These are phyloP conservation scores for Trichoderma afroharzianum DNA, from an alignment of 2,329 filamentous ascomycete genomes.

Conservation along the genomic window DNA sequence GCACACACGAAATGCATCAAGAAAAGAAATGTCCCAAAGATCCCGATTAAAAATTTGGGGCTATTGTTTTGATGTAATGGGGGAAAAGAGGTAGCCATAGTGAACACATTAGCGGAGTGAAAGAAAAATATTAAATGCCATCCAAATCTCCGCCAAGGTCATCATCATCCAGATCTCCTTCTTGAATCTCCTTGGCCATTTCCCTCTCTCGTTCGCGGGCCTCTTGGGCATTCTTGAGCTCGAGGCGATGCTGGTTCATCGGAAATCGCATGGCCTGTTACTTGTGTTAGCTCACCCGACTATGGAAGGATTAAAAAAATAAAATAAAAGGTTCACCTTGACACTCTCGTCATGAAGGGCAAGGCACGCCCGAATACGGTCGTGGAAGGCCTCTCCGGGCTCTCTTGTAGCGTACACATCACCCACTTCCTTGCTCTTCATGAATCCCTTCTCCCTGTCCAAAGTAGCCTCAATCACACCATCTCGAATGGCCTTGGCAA, in stretches of 20 bases:
- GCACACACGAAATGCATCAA: neutral
- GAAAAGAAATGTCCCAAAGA: neutral
- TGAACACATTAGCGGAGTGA: conserved; percentile 18
- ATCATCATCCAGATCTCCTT: conserved; percentile 94
- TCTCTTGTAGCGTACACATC: conserved; percentile 96
- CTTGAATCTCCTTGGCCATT: conserved; percentile 97
- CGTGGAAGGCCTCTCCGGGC: conserved; percentile 95
- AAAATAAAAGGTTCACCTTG: conserved; percentile 61
- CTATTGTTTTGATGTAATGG: conserved; percentile 9
- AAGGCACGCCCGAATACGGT: conserved; percentile 88
- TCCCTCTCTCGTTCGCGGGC: conserved; percentile 95
- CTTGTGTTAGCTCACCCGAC: neutral
- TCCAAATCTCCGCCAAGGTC: conserved; percentile 96
- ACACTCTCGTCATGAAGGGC: conserved; percentile 95
- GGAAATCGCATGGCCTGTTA: conserved; percentile 92
- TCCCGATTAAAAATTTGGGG: neutral
- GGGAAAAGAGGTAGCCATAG: conserved; percentile 13
- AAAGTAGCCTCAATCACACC: conserved; percentile 94
- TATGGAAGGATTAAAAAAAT: neutral
- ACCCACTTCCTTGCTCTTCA: conserved; percentile 96
- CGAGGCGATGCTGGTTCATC: conserved; percentile 97
- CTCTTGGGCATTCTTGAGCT: conserved; percentile 97
- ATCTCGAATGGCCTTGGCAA: conserved; percentile 96
- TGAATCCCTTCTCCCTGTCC: conserved; percentile 91
- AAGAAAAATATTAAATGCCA: conserved; percentile 64